Base-by-base conservation (phyloP, 1,139 yeast species). In the Lodderomyces metapsilosis region DNA sequence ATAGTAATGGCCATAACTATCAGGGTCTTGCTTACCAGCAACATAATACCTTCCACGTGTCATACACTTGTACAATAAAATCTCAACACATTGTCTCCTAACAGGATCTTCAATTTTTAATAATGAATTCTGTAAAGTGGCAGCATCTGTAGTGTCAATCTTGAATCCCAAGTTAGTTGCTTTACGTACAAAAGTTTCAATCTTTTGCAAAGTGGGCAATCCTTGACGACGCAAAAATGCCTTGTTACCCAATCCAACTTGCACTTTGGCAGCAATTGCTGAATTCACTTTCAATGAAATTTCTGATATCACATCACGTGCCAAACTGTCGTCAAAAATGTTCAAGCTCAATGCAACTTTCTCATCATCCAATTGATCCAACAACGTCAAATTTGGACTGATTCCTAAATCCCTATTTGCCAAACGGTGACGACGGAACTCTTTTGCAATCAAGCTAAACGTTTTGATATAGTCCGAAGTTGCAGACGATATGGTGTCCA, bases 181-280 rank as follows among this genome's bases (percentile, higher is more conserved):
- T 51, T 82, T 86, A 49, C 82, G 76, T 36, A 83, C 82, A 58
- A 92, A 86, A 1, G 87, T 78, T 56, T 88, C 95, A 66, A 91
- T 73, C 57, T 89, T 87, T 40, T 84, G 87, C 46, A 84, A 70
- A 2, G 94, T 80, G 27, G 98, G 98, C 50, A 84, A 79, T 5
- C 88, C 76, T 51, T 91, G 96, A 59, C 95, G 87, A 62, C 98
- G 85, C 56, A 92, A 76, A 42, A 92, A 77, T 0, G 98, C 89
- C 40, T 71, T 66, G 49, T 86, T 89, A 1, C 97, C 96, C 39
- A 89, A 68, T 4, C 77, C 80, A 2, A 92, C 82, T 55, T 84
- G 85, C 16, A 85, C 68, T 54, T 78, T 82, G 45, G 88, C 88
- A 0, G 98, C 98, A 46, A 92, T 82, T 1, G 95, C 89, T 35